phyloP scores from a whole-genome alignment of 495 filamentous ascomycete species.

The Penicillium coffeae region DNA sequence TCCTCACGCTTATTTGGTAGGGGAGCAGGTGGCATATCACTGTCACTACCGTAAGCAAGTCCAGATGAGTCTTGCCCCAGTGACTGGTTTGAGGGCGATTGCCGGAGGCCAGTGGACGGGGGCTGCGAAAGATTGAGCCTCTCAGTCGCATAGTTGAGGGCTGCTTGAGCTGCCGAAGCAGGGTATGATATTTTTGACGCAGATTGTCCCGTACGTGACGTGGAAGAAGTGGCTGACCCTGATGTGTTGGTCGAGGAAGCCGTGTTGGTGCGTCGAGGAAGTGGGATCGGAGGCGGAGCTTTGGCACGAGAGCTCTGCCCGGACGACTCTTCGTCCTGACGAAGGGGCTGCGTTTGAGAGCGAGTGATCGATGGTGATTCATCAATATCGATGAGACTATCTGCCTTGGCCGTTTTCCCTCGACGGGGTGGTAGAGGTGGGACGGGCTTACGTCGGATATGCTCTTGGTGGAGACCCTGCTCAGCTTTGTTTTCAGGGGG shows the following conservation, averaged over 20 bases:
- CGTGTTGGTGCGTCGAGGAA: slow-evolving; percentile 36
- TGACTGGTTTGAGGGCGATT: slow-evolving; percentile 28
- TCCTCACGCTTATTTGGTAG: slow-evolving; percentile 72
- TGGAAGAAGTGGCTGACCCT: slow-evolving; percentile 5
- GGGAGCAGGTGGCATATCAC: slow-evolving; percentile 22
- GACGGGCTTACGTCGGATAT: slow-evolving; percentile 39
- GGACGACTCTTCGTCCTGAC: slow-evolving; percentile 2
- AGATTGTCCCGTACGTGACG: slow-evolving; percentile 10
- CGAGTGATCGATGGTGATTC: slow-evolving; percentile 11
- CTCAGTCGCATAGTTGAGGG: slow-evolving; percentile 34
- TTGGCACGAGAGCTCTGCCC: slow-evolving; percentile 15
- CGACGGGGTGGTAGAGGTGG: slow-evolving; percentile 45
- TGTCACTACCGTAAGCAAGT: slow-evolving; percentile 11
- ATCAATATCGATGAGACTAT: slow-evolving; percentile 14
- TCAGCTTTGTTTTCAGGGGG: not conserved
- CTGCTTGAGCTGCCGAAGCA: slow-evolving; percentile 26
- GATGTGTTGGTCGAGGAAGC: slow-evolving; percentile 15
- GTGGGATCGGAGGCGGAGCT: slow-evolving; percentile 30
- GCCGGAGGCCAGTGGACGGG: slow-evolving; percentile 15
- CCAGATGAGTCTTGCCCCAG: slow-evolving; percentile 13
- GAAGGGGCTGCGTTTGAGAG: slow-evolving; percentile 9
- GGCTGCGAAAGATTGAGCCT: slow-evolving; percentile 24
- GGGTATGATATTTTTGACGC: slow-evolving; percentile 29
- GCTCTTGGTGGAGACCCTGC: slow-evolving; percentile 6
- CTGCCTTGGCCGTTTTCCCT: slow-evolving; percentile 20